Percentiles rank a stretch among this genome's conserved stretches.
Evolutionary conservation across 345 rosid genomes (phyloP).

Genomic region (Populus nigra): DNA sequence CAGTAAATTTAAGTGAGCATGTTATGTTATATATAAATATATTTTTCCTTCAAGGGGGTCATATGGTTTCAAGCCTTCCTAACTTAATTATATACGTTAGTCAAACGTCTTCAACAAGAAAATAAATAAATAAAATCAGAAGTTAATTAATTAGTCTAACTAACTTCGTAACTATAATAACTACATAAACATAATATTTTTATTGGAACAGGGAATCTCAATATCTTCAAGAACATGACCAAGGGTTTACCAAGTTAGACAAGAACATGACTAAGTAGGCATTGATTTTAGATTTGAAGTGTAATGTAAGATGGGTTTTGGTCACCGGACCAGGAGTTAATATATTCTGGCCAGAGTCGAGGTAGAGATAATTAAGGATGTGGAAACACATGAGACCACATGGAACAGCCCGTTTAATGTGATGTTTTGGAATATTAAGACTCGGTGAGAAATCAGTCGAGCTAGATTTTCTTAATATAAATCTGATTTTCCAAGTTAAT

Average conservation of each 20-base stretch:
- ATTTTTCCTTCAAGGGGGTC: too few relatives aligned
- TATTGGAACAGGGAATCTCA: constrained; percentile 14
- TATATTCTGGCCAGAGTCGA: background rate
- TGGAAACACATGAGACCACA: constrained; percentile 44
- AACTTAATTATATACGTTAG: too few relatives aligned
- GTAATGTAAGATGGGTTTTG: constrained; percentile 3
- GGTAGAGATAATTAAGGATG: background rate
- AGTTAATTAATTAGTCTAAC: constrained; percentile 4
- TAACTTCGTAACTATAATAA: constrained; percentile 30
- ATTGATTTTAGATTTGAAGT: background rate
- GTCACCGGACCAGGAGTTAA: background rate
- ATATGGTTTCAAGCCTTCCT: too few relatives aligned
- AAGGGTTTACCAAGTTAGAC: constrained; percentile 10
- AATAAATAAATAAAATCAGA: too few relatives aligned
- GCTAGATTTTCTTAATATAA: background rate
- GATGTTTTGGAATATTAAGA: constrained; percentile 10
- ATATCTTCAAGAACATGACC: constrained; percentile 25
- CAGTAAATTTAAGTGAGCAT: too few relatives aligned
- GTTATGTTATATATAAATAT: too few relatives aligned
- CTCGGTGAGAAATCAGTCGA: constrained; percentile 10
- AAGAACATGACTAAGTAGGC: constrained; percentile 16
- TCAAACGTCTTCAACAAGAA: too few relatives aligned
- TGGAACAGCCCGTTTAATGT: constrained; percentile 15
- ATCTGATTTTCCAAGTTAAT: constrained; percentile 11
- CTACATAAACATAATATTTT: background rate